Evolutionary conservation across 345 rosid species (phyloP).

Genomic region (rapeseed (Brassica napus)): Da-Ae NC_063444.1:49253001-49253500

Average conservation of each 20-base stretch:
- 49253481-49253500: slow-evolving; percentile 86
- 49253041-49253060: slow-evolving; percentile 64
- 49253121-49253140: slow-evolving; percentile 64
- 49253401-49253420: not conserved
- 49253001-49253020: slow-evolving; percentile 76
- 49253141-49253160: slow-evolving; percentile 82
- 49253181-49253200: slow-evolving; percentile 95
- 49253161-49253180: slow-evolving; percentile 86
- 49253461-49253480: not conserved
- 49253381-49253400: slow-evolving; percentile 44
- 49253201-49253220: slow-evolving; percentile 83
- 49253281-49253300: slow-evolving; percentile 47
- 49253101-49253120: not conserved
- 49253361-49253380: slow-evolving; percentile 76
- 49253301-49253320: slow-evolving; percentile 88
- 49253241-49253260: not conserved
- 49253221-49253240: not conserved
- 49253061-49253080: slow-evolving; percentile 1
- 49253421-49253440: not conserved
- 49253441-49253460: not conserved
- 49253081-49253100: slow-evolving; percentile 12
- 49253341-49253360: slow-evolving; percentile 89
- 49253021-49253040: slow-evolving; percentile 81
- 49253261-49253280: not conserved
- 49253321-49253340: slow-evolving; percentile 80